Conservation (phyloP, 441 rosid genomes). For the Viola pubescens region DNA sequence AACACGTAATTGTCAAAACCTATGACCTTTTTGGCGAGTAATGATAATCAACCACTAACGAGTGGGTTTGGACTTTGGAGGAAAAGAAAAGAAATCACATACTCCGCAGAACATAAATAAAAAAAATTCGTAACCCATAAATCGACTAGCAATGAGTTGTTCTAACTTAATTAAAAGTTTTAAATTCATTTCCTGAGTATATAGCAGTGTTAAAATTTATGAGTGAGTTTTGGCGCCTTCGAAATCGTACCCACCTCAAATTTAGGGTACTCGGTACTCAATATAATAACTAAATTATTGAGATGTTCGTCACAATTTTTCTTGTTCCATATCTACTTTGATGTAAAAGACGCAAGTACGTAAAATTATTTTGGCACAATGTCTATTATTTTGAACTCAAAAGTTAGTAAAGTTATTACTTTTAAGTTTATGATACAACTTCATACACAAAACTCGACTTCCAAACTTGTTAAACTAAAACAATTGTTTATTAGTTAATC, state of each 20-base stretch:
- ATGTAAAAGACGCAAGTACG: too few relatives aligned
- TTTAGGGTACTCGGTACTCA: background rate
- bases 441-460: too few relatives aligned
- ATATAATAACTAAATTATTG: background rate
- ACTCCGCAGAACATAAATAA: background rate
- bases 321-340: too few relatives aligned
- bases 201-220: background rate
- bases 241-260: too few relatives aligned
- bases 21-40: slow-evolving; percentile 31
- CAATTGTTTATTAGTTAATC: too few relatives aligned
- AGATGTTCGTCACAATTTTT: too few relatives aligned
- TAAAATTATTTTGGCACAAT: too few relatives aligned
- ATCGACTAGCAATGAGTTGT: too few relatives aligned
- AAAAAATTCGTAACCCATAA: too few relatives aligned
- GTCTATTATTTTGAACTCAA: background rate
- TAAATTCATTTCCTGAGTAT: slow-evolving; percentile 4
- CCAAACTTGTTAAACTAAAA: too few relatives aligned
- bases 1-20: slow-evolving; percentile 36
- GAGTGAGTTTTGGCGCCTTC: background rate
- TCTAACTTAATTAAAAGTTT: background rate
- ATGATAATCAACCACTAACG: slow-evolving; percentile 26
- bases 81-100: slow-evolving; percentile 1
- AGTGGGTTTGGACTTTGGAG: slow-evolving; percentile 21
- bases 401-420: background rate
- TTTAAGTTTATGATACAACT: background rate